Evolutionary conservation across 345 rosid genomes (phyloP).

Genomic region (Cardamine resedifolia): DNA sequence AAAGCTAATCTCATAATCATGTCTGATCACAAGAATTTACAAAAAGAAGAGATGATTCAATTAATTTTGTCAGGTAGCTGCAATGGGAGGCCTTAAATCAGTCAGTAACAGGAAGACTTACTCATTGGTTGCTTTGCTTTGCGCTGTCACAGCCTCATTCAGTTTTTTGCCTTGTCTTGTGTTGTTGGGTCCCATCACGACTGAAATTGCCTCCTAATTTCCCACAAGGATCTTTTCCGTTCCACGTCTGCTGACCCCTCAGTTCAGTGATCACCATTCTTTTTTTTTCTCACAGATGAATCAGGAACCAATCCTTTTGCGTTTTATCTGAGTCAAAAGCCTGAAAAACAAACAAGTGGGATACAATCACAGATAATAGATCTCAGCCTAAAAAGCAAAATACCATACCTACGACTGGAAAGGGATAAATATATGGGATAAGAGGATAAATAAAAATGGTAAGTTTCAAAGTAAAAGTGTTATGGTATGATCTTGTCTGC

Average conservation of each 20-base stretch:
- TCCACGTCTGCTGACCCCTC: constrained; percentile 46
- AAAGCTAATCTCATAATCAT: constrained; percentile 30
- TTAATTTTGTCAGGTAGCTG: constrained; percentile 32
- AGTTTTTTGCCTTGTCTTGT: constrained; percentile 23
- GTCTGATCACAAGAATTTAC: constrained; percentile 25
- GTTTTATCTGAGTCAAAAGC: constrained; percentile 51
- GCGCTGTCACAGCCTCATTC: constrained; percentile 43
- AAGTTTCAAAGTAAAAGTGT: constrained; percentile 40
- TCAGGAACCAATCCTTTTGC: constrained; percentile 43
- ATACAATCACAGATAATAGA: constrained; percentile 20
- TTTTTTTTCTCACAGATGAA: constrained; percentile 40
- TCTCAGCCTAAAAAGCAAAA: constrained; percentile 35
- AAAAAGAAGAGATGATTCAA: constrained; percentile 19
- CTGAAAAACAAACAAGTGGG: constrained; percentile 44
- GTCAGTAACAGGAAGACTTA: constrained; percentile 40
- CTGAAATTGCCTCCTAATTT: constrained; percentile 41
- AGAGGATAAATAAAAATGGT: constrained; percentile 41
- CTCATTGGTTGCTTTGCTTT: constrained; percentile 42
- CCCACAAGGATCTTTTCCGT: constrained; percentile 36
- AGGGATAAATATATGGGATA: constrained; percentile 40
- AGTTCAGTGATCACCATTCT: constrained; percentile 39
- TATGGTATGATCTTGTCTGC: constrained; percentile 41
- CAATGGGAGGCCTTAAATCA: constrained; percentile 37
- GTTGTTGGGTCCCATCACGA: constrained; percentile 48
- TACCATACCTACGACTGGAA: constrained; percentile 44